Evolutionary conservation across 805 yeast species (phyloP), one percentile per base, ranked within the genome.

Genomic region (Tetrapisispora nanseiensis): DNA sequence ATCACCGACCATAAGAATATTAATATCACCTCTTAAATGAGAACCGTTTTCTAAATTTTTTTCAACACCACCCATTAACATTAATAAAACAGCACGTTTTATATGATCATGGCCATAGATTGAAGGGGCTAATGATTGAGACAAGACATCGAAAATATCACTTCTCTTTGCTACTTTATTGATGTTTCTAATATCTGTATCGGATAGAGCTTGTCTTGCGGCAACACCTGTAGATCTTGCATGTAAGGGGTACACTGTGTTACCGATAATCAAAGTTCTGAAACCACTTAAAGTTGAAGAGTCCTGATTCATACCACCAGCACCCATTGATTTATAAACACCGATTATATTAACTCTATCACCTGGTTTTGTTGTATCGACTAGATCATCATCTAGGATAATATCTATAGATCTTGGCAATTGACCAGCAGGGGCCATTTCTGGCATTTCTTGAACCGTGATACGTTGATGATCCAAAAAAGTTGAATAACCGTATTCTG

Each of bases 21-120:
- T 92, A 61, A 92, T 90, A 66, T 92, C 98, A 69, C 98, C 98
- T 72, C 98, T 82, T 56, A 92, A 78, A 66, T 92, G 97, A 4
- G 97, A 82, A 8, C 98, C 98, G 56, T 90, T 90, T 35, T 80
- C 90, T 54, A 92, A 70, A 62, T 90, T 90, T 65, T 90, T 90
- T 56, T 92, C 97, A 30, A 81, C 80, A 59, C 98, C 98, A 40
- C 97, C 97, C 44, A 92, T 67, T 42, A 92, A 68, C 94, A 87
- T 85, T 44, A 92, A 70, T 41, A 92, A 66, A 32, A 92, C 89
- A 0, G 97, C 97, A 57, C 82, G 79, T 60, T 92, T 92, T 59
- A 92, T 86, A 56, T 81, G 76, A 29, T 84, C 95, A 57, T 86
- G 90, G 2, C 97, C 97, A 62, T 82, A 92, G 53, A 92, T 92